Evolutionary conservation across 2,329 filamentous ascomycete species (phyloP).

Genomic region (Pseudogymnoascus sp.): DNA sequence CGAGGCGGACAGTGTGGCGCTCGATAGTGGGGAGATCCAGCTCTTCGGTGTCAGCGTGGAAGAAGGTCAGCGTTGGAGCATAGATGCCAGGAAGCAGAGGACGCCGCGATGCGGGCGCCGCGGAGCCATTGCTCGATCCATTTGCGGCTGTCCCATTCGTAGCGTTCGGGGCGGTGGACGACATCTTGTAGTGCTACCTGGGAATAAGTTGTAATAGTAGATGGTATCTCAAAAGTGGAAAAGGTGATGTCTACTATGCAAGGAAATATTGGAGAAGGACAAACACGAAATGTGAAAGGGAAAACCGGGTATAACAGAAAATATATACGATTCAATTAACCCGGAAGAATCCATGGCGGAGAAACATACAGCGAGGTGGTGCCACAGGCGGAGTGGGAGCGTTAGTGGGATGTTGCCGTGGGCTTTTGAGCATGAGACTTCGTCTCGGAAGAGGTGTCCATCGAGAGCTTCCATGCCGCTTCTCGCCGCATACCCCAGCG

Average conservation of each 20-base stretch:
- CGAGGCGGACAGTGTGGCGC: conserved; percentile 71
- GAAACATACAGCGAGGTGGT: conserved; percentile 5
- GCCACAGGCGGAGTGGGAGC: background rate
- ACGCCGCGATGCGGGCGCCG: conserved; percentile 33
- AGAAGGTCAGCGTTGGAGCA: conserved; percentile 86
- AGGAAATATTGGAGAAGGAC: background rate
- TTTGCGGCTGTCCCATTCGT: conserved; percentile 9
- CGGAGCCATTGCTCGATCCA: conserved; percentile 27
- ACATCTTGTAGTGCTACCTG: background rate
- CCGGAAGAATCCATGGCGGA: background rate
- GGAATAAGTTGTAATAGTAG: background rate
- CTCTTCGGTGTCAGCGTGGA: conserved; percentile 74
- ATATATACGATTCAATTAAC: background rate
- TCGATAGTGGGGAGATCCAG: conserved; percentile 74
- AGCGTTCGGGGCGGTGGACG: background rate
- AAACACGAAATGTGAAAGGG: background rate
- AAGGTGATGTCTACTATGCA: background rate
- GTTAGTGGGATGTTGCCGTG: background rate
- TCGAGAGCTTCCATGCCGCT: background rate
- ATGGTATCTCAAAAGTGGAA: background rate
- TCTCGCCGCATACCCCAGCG: background rate
- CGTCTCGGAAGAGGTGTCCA: background rate
- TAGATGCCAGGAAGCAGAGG: conserved; percentile 76
- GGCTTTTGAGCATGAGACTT: background rate
- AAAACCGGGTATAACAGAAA: background rate